Evolutionary conservation across 2,329 filamentous ascomycete species (phyloP).

Genomic region (Epicoccum sorghinum): DNA sequence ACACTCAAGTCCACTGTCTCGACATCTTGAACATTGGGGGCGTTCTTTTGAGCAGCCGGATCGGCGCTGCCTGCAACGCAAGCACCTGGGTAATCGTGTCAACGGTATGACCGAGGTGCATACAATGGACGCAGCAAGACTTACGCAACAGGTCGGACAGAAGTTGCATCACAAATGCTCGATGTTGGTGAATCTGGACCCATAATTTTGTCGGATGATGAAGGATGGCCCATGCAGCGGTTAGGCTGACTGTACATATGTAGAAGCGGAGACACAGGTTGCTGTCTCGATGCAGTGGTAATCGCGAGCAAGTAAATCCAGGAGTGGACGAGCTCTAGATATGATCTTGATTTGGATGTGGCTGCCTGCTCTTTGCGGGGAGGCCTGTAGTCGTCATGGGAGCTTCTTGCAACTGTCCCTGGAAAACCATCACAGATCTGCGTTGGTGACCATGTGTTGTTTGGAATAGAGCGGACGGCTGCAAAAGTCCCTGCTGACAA

Average conservation of each 20-base stretch:
- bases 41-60: constrained; percentile 8
- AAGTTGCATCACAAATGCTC: background rate
- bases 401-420: background rate
- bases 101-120: background rate
- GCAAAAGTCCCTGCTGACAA: no score
- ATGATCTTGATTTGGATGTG: background rate
- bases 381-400: background rate
- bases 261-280: no score
- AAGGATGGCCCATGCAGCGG: background rate
- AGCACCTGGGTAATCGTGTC: background rate
- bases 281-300: background rate
- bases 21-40: constrained; percentile 6
- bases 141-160: background rate
- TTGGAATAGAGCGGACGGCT: background rate
- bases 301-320: background rate
- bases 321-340: background rate
- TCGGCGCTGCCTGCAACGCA: constrained; percentile 4
- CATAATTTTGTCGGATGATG: background rate
- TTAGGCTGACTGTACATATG: background rate
- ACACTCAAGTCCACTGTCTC: constrained; percentile 7
- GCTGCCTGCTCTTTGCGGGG: background rate
- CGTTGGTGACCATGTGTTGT: background rate
- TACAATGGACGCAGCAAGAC: background rate
- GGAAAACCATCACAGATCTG: background rate
- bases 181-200: background rate